Conservation (phyloP, 495 filamentous ascomycete species). For the Sordaria brevicollis region DNA sequence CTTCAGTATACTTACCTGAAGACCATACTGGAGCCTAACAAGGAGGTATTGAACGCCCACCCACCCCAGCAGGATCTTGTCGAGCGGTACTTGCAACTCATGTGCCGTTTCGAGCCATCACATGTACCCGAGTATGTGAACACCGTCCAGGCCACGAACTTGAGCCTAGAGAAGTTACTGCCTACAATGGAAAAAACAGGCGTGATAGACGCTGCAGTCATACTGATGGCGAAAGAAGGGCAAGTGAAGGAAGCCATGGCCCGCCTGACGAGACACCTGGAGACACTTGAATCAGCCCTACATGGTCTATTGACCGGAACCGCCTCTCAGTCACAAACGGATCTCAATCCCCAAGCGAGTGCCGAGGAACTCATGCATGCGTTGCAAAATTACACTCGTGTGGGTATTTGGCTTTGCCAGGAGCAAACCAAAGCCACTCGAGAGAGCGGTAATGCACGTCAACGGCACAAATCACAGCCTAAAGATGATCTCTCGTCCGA, state of each 20-base stretch:
- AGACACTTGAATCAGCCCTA: conserved; percentile 67
- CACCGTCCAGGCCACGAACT: conserved; percentile 63
- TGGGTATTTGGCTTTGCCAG: conserved; percentile 94
- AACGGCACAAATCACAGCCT: conserved; percentile 36
- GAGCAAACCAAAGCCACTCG: conserved; percentile 62
- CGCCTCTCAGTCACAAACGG: conserved; percentile 36
- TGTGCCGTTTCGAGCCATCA: conserved; percentile 72
- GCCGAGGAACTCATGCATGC: conserved; percentile 58
- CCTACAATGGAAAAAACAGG: conserved; percentile 82
- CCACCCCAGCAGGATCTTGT: conserved; percentile 44
- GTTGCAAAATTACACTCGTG: conserved; percentile 76
- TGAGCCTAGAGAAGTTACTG: conserved; percentile 71
- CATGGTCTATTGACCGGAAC: conserved; percentile 56
- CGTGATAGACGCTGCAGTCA: conserved; percentile 85
- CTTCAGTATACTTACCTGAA: conserved; percentile 69
- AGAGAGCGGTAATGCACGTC: conserved; percentile 13
- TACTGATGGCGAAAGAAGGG: conserved; percentile 84
- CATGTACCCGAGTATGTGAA: conserved; percentile 84
- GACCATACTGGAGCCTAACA: conserved; percentile 63
- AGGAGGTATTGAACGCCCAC: conserved; percentile 29
- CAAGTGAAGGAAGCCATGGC: conserved; percentile 75
- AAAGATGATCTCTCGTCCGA: conserved; percentile 61
- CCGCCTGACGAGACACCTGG: conserved; percentile 67
- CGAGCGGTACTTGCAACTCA: conserved; percentile 80
- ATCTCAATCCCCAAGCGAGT: conserved; percentile 28